Conservation (phyloP, 2,329 filamentous ascomycete genomes). For the Cordyceps javanica region DNA sequence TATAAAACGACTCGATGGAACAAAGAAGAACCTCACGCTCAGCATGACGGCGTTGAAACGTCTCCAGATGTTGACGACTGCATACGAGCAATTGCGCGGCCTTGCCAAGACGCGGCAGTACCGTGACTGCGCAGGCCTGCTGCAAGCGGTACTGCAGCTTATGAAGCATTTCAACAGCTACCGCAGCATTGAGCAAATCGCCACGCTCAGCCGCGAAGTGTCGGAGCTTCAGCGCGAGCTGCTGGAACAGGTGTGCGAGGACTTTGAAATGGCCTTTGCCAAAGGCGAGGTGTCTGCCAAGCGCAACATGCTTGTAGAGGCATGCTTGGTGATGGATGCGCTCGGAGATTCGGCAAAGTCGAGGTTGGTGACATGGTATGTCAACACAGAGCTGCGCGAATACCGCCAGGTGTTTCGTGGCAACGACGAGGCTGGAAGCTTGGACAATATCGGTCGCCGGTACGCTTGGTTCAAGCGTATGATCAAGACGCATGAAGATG, state of each 20-base stretch:
- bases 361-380: constrained; percentile 89
- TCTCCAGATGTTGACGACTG: constrained; percentile 96
- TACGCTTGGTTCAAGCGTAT: constrained; percentile 97
- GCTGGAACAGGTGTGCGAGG: constrained; percentile 96
- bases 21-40: constrained; percentile 90
- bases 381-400: constrained; percentile 92
- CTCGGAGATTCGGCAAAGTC: constrained; percentile 80
- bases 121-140: constrained; percentile 83
- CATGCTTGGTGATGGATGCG: constrained; percentile 90
- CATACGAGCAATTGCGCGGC: constrained; percentile 90
- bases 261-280: constrained; percentile 93
- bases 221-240: constrained; percentile 88
- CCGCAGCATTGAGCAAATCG: constrained; percentile 95
- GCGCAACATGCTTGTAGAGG: constrained; percentile 70
- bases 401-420: constrained; percentile 94
- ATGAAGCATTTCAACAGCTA: constrained; percentile 99
- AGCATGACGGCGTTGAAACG: constrained; percentile 98
- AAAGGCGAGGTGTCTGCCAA: constrained; percentile 73
- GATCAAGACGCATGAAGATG: constrained; percentile 91
- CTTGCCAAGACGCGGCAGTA: constrained; percentile 85
- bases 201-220: constrained; percentile 84
- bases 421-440: constrained; percentile 89
- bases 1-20: constrained; percentile 94
- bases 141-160: constrained; percentile 93
- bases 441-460: constrained; percentile 92